Conservation (phyloP, 768 basidiomycete species). For the Dioszegia crocea region DNA sequence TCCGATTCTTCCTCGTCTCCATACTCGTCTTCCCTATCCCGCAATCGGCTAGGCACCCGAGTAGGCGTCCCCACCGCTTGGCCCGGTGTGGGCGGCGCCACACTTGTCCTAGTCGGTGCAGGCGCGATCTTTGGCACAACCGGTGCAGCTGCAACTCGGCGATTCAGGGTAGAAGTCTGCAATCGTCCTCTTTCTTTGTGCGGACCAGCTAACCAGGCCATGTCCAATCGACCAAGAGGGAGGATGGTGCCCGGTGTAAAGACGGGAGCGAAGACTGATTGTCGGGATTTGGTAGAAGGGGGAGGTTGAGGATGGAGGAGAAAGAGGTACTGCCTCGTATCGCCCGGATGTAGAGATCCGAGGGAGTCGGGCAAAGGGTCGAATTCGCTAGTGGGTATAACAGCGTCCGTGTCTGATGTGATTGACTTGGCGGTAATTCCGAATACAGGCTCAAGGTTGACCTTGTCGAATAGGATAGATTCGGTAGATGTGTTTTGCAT, state of each 20-base stretch:
- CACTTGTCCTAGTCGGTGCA: conserved; percentile 12
- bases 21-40: background rate
- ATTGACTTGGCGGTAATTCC: conserved; percentile 58
- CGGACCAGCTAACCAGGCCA: conserved; percentile 73
- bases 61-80: background rate
- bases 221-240: conserved; percentile 79
- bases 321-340: conserved; percentile 82
- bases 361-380: conserved; percentile 54
- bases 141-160: conserved; percentile 63
- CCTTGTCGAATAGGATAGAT: conserved; percentile 71
- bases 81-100: conserved; percentile 13
- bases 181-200: conserved; percentile 82
- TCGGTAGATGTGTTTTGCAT: conserved; percentile 84
- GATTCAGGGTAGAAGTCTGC: conserved; percentile 81
- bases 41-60: background rate
- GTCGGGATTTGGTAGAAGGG: background rate
- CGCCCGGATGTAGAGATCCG: conserved; percentile 75
- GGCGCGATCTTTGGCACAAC: conserved; percentile 52
- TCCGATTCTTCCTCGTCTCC: conserved; percentile 8
- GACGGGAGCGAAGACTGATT: conserved; percentile 50
- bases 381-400: conserved; percentile 2
- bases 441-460: conserved; percentile 49
- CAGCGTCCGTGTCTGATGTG: conserved; percentile 49
- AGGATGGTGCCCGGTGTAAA: conserved; percentile 67
- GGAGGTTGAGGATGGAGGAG: conserved; percentile 58